Base-by-base conservation (phyloP, 441 rosid species). In the Erodium texanum region DNA sequence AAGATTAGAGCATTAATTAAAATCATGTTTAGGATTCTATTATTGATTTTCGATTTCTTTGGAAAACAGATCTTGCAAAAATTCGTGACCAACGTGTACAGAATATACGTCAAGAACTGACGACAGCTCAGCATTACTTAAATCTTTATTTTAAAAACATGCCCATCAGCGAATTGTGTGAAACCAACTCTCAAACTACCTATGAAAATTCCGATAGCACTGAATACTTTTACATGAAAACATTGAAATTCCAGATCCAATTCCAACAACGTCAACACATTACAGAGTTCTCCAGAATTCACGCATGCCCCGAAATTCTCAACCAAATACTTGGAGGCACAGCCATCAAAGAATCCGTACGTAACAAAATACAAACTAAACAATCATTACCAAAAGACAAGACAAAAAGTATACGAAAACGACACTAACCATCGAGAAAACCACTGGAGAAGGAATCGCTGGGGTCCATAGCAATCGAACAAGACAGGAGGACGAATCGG, bases 391-490 rank as follows among this genome's bases (percentile, higher is more conserved):
- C 54, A 45, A 45, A 12, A 45, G 9, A 45, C 29, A 27, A 15
- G 12, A 34, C 38, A 38, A 7, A 38, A 38, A 7, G 45, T 38
- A 10, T 11, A 10, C 7, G 23, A 14, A 52, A 41, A 8, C 24
- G 56, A 3, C 56, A 48, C 56, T 48, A 48, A 15, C 56, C 18
- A 48, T 79, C 70, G 64, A 78, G 74, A 14, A 85, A 71, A 65
- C 74, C 20, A 59, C 48, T 38, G 27, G 82, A 75, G 68, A 81
- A 68, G 2, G 74, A 75, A 50, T 69, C 72, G 19, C 71, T 66
- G 62, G 71, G 23, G 74, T 83, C 85, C 92, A 85, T 83, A 12
- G 18, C 69, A 27, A 67, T 36, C 24, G 71, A 66, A 45, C 48
- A 41, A 61, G 34, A 29, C 22, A 70, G 23, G 32, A 66, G 15